Evolutionary conservation across 352 stramenopile species (phyloP).

Genomic region (Phytophthora chlamydospora): DNA sequence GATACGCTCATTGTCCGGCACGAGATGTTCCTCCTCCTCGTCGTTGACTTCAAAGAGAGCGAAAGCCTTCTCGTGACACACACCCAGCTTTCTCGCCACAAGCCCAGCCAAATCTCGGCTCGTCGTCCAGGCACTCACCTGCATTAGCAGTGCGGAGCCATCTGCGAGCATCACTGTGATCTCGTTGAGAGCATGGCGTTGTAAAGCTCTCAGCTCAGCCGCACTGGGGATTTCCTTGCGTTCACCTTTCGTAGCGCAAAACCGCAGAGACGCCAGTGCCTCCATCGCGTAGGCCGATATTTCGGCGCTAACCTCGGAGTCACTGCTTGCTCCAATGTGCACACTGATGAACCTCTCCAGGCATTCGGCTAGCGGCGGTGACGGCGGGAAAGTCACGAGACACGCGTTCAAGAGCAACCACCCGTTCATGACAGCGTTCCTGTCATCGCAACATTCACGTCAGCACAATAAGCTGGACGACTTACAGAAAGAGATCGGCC

Average conservation of each 20-base stretch:
- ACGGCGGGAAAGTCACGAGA: conserved; percentile 69
- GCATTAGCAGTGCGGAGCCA: conserved; percentile 37
- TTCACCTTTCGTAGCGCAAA: conserved; percentile 43
- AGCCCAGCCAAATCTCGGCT: conserved; percentile 49
- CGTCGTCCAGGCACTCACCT: conserved; percentile 70
- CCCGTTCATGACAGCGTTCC: conserved; percentile 59
- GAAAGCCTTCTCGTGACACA: conserved; percentile 58
- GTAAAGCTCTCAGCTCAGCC: conserved; percentile 60
- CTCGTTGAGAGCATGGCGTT: conserved; percentile 49
- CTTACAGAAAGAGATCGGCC: background rate
- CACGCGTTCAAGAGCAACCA: conserved; percentile 77
- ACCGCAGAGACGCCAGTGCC: conserved; percentile 46
- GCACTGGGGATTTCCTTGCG: conserved; percentile 69
- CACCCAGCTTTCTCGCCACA: conserved; percentile 43
- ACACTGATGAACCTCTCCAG: conserved; percentile 61
- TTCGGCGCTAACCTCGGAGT: conserved; percentile 24
- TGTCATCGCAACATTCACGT: conserved; percentile 3
- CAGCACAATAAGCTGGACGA: conserved; percentile 4
- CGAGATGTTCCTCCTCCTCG: conserved; percentile 55
- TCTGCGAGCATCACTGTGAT: conserved; percentile 60
- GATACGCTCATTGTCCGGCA: conserved; percentile 70
- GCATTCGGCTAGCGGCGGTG: conserved; percentile 45
- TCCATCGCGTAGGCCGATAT: conserved; percentile 52
- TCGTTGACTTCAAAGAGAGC: conserved; percentile 64
- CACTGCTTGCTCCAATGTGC: conserved; percentile 32